A percentile compares a stretch with the other conserved stretches of the same genome.
phyloP scores from a whole-genome alignment of 139 green algal genomes.

The Picochlorum sp. region DNA sequence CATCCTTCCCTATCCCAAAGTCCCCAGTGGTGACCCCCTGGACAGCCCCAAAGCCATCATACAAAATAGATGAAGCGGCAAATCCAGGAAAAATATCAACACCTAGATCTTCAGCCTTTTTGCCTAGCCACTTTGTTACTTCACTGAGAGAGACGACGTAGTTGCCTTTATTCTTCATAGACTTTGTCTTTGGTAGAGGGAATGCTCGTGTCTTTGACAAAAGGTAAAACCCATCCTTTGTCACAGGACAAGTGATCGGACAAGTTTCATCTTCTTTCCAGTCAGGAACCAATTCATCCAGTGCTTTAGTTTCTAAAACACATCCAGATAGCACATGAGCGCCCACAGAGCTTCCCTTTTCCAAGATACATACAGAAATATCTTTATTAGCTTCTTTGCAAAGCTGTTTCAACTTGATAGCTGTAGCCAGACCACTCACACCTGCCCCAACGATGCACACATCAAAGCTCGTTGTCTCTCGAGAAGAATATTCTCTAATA shows the following conservation, averaged over 20 bases:
- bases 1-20: slow-evolving; percentile 63
- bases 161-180: slow-evolving; percentile 76
- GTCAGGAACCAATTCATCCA: slow-evolving; percentile 79
- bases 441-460: slow-evolving; percentile 81
- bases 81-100: slow-evolving; percentile 89
- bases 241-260: slow-evolving; percentile 11
- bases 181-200: slow-evolving; percentile 45
- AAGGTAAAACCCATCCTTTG: slow-evolving; percentile 38
- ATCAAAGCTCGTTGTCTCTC: slow-evolving; percentile 75
- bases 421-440: slow-evolving; percentile 74
- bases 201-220: slow-evolving; percentile 21
- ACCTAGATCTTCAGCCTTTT: slow-evolving; percentile 64
- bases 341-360: slow-evolving; percentile 81
- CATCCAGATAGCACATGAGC: slow-evolving; percentile 80
- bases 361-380: slow-evolving; percentile 79
- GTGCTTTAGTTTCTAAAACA: slow-evolving; percentile 69
- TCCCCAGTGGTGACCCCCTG: slow-evolving; percentile 69
- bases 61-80: slow-evolving; percentile 48
- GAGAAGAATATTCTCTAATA: too few relatives aligned
- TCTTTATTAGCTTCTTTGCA: slow-evolving; percentile 46
- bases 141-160: slow-evolving; percentile 76
- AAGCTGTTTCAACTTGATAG: slow-evolving; percentile 79
- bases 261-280: slow-evolving; percentile 51
- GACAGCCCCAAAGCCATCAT: slow-evolving; percentile 38
- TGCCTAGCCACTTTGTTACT: slow-evolving; percentile 62